Evolutionary conservation across 306 rosid species (phyloP), one percentile per base, ranked within the genome.

Genomic region (Citrullus amarus): DNA sequence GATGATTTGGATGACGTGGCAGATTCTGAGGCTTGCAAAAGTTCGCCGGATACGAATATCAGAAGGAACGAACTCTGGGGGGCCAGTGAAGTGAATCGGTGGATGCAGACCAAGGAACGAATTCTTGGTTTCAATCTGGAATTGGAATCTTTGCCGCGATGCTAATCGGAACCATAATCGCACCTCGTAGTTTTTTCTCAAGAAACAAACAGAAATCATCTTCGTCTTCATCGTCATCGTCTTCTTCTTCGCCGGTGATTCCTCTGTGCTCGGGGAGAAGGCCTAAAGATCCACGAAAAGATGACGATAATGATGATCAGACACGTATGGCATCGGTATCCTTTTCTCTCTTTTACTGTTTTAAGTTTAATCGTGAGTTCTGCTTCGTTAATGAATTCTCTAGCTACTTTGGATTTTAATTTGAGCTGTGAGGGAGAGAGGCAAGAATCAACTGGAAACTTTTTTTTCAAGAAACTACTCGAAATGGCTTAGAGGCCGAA

Each of bases 241-340:
- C 70, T 7, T 81, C 82, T 4, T 80, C 81, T 34, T 69, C 82
- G 61, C 60, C 90, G 41, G 54, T 54, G 67, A 81, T 46, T 51
- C 62, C 81, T 63, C 4, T 89, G 75, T 90, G 87, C 20, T 91
- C 93, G 48, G 83, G 68, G 67, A 84, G 88, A 81, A 86, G 81
- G 69, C 86, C 70, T 39, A 79, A 48, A 56, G 86, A 90, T 70
- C 87, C 92, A 65, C 84, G 36, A 62, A 66, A 54, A 44, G 83
- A 86, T 48, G 89, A 75, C 38, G 84, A 87, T 39, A 61, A 78
- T 50, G 79, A 83, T 30, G 84, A 86, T 62, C 67, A 75, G 22
- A 85, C 84, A 28, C 91, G 90, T 83, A 83, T 9, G 48, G 39
- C 73, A 62, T 38, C 18, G 34, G 54, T 39, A 25, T 5, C 48